These are phyloP conservation scores for Marchantia polymorpha DNA, from an alignment of 225 moss, liverwort and hornwort species.

Conservation along the genomic window DNA sequence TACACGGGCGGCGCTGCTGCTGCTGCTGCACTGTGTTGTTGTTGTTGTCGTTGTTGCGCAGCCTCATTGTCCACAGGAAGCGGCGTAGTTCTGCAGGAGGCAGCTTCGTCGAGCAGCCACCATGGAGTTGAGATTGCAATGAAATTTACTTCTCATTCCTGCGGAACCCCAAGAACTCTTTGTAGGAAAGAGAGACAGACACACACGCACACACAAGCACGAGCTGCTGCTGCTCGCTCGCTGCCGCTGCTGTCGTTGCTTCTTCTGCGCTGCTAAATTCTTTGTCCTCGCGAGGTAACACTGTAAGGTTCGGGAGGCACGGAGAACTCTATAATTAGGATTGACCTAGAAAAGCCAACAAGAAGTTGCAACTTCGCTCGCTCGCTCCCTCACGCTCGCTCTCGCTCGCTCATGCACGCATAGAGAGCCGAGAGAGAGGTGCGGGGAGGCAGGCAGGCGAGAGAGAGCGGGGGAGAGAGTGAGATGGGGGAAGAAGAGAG, in stretches of 20 bases:
- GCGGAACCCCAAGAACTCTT: background rate
- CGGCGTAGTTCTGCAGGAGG: background rate
- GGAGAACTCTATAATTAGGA: slow-evolving; percentile 7
- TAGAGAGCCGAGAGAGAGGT: background rate
- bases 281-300: slow-evolving; percentile 2
- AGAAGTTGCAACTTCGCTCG: background rate
- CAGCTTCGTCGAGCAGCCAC: background rate
- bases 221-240: background rate
- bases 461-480: background rate
- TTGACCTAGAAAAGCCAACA: slow-evolving; percentile 8
- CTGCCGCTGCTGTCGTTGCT: background rate
- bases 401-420: background rate
- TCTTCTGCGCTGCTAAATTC: background rate
- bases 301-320: background rate
- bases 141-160: slow-evolving; percentile 2
- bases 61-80: background rate
- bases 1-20: background rate
- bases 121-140: background rate
- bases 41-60: background rate
- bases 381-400: background rate
- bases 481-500: background rate
- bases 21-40: background rate
- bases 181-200: background rate
- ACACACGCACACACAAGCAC: background rate
- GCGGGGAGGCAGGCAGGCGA: background rate